These are phyloP conservation scores for Flammula alnicola DNA, from an alignment of 1,284 basidiomycete genomes.

Conservation along the genomic window DNA sequence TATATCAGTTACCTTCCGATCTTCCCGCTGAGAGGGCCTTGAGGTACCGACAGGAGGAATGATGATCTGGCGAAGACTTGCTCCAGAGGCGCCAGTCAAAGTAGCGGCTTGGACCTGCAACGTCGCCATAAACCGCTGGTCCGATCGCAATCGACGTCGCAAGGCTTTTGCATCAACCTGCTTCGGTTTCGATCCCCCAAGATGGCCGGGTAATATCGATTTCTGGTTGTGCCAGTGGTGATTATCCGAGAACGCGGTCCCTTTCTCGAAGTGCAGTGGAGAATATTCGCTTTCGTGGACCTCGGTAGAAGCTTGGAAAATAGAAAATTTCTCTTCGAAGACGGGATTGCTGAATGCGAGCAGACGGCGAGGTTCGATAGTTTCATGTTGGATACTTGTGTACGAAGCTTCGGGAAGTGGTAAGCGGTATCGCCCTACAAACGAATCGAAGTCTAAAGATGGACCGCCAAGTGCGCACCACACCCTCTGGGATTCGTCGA, in stretches of 20 bases:
- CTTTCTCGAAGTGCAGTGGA: conserved; percentile 29
- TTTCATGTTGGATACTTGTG: background rate
- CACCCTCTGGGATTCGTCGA: background rate
- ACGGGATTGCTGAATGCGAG: conserved; percentile 56
- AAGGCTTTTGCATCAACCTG: conserved; percentile 42
- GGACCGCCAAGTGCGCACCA: conserved; percentile 8
- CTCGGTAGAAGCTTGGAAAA: conserved; percentile 37
- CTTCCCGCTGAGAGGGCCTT: too few species aligned
- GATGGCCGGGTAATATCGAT: conserved; percentile 56
- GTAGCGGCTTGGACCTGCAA: conserved; percentile 65
- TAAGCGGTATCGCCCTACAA: conserved; percentile 1
- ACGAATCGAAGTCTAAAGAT: conserved; percentile 11
- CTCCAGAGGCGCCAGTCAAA: conserved; percentile 64
- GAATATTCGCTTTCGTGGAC: too few species aligned
- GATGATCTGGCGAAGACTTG: conserved; percentile 51
- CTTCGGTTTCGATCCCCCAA: conserved; percentile 47
- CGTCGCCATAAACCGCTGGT: conserved; percentile 60
- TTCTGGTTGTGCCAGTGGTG: conserved; percentile 63
- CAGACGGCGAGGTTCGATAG: conserved; percentile 30
- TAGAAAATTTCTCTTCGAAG: conserved; percentile 51
- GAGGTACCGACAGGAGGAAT: conserved; percentile 45
- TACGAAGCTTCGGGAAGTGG: background rate
- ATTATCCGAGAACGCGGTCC: conserved; percentile 52
- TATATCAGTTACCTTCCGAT: too few species aligned
- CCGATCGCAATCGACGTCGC: conserved; percentile 36